Evolutionary conservation across 2,329 filamentous ascomycete species (phyloP), one percentile per base, ranked within the genome.

Genomic region (Gremmenia infestans): DNA sequence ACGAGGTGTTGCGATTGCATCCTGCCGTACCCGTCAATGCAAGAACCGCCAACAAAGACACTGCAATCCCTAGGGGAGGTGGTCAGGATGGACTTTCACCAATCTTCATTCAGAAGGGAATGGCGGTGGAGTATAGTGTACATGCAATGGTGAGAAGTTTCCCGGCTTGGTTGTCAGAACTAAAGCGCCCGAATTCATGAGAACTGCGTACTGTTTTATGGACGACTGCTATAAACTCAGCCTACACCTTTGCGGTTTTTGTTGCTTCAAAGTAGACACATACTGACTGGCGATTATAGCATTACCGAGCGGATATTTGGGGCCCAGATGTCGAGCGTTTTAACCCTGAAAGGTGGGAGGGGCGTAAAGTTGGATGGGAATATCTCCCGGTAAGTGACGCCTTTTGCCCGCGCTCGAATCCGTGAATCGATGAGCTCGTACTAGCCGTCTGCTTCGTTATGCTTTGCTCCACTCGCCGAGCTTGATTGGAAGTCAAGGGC

Each of bases 11-110:
- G 5, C 78, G 81, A 11, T 61, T 81, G 0, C 76, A 80, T 60
- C 79, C 81, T 2, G 71, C 79, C 5, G 79, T 83, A 11, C 80
- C 81, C 2, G 61, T 75, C 43, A 85, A 85, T 66, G 68, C 69
- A 8, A 76, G 82, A 55, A 63, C 68, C 23, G 78, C 81, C 2
- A 70, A 73, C 19, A 71, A 71, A 48, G 80, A 83, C 52, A 72
- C 70, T 0, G 66, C 66, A 0, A 52, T 74, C 2, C 72, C 72
- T 1, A 46, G 55, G 5, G 72, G 72, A 28, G 72, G 72, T 4
- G 72, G 72, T 0, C 61, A 61, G 1, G 70, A 72, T 58, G 68
- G 70, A 1, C 63, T 65, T 28, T 61, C 59, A 1, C 69, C 66
- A 6, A 59, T 73, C 5, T 69, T 72, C 36, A 53, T 74, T 11